Evolutionary conservation across 2,329 filamentous ascomycete genomes (phyloP), one percentile per base, ranked within the genome.

Genomic region (Colletotrichum sp.): DNA sequence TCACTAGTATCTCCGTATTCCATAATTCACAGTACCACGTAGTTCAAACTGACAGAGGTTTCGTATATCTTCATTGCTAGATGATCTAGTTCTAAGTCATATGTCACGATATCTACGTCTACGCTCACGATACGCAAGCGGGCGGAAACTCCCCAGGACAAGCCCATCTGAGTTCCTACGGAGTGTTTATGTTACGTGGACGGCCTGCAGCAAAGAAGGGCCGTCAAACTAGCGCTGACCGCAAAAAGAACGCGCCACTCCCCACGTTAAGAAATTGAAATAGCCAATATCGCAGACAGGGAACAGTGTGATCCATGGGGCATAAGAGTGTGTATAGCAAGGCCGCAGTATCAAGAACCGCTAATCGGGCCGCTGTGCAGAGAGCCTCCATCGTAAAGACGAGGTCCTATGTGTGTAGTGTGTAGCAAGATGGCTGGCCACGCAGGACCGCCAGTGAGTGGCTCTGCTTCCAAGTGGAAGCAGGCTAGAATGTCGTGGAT

Each of bases 301-400:
- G 34, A 57, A 71, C 28, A 65, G 9, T 44, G 57, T 65, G 36
- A 64, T 39, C 74, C 74, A 74, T 74, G 57, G 36, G 70, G 60
- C 70, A 64, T 69, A 67, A 62, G 55, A 55, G 34, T 67, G 63
- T 73, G 74, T 76, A 76, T 76, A 76, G 74, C 74, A 76, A 74
- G 62, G 69, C 73, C 69, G 28, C 49, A 49, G 71, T 65, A 67
- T 52, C 72, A 52, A 66, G 60, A 39, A 75, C 52, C 62, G 71
- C 71, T 71, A 49, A 65, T 69, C 57, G 28, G 71, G 65, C 62
- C 65, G 59, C 64, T 73, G 57, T 65, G 28, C 70, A 74, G 28
- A 74, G 64, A 74, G 39, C 69, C 71, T 52, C 15, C 69, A 74
- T 76, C 74, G 18, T 67, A 67, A 24, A 26, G 71, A 76, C 13